Base-by-base conservation (phyloP, 75 land plant genomes). In the Isoetes taiwanensis region DNA sequence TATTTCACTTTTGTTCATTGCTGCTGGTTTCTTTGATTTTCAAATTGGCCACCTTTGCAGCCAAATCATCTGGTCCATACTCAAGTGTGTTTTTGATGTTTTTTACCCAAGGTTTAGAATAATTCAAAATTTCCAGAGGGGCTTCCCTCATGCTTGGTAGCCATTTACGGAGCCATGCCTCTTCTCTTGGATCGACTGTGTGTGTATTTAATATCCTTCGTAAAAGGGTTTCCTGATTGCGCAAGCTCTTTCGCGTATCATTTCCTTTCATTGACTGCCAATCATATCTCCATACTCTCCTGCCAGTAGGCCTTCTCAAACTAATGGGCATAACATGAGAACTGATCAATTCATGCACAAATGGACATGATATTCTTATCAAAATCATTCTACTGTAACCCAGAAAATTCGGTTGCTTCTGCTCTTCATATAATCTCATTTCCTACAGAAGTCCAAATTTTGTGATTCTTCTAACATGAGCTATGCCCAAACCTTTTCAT, bases 141-240 rank as follows among this genome's bases (percentile, higher is more conserved):
- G 25, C 50, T 46, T 19, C 50, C 19, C 25, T 46, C 21, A 4
- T 5, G 9, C 38, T 9, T 46, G 50, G 50, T n/a, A 46, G 16
- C 50, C 50, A 46, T n/a, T 46, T 46, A 6, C 50, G 6, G 25
- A 46, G 16, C 50, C 50, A 46, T n/a, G 16, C 25, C 50, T 46
- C 50, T 23, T 46, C 50, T 23, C 25, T 46, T 19, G 50, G 50
- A 46, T 46, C 50, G 25, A 46, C 50, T 23, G 23, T 46, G 25
- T 46, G 16, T 23, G 23, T 46, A 6, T 19, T 19, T 8, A 46
- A 5, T n/a, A 46, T 6, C 50, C 25, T 46, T 5, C 50, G 6
- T n/a, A 46, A 46, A 5, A 46, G 25, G 25, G 16, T 23, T 23
- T 46, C 50, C 19, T 46, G 50, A 4, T 19, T 23, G n/a, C 50